Conservation (phyloP, 345 rosid genomes). For the Populus nigra region DNA sequence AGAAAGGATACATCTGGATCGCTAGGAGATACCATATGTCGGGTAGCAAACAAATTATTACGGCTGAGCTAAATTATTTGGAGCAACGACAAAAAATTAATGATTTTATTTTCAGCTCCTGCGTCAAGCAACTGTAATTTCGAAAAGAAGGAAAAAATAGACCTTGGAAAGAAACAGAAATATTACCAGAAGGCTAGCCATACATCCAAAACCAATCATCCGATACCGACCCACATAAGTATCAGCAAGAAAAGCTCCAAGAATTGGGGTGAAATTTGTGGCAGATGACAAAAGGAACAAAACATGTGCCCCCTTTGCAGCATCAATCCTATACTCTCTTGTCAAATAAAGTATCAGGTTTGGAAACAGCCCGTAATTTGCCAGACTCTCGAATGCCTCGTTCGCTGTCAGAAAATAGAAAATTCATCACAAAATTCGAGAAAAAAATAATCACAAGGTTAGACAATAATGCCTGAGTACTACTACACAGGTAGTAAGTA, state of each 20-base stretch:
- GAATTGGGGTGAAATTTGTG: conserved; percentile 45
- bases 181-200: conserved; percentile 45
- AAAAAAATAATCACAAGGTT: no score
- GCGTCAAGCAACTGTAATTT: no score
- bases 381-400: conserved; percentile 61
- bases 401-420: conserved; percentile 28
- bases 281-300: conserved; percentile 61
- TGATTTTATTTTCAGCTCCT: no score
- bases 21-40: no score
- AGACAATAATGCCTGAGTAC: no score
- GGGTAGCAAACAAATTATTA: no score
- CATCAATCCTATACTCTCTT: conserved; percentile 46
- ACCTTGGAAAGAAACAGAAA: no score
- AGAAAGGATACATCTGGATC: no score
- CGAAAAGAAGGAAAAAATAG: no score
- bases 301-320: conserved; percentile 39
- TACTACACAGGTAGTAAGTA: conserved; percentile 17
- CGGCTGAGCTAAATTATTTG: no score
- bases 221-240: conserved; percentile 56
- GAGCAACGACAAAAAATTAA: no score
- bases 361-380: conserved; percentile 44
- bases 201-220: conserved; percentile 53
- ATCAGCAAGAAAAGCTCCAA: conserved; percentile 66
- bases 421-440: no score
- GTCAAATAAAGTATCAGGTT: conserved; percentile 65